phyloP scores from a whole-genome alignment of 148 eudicot species.

The Spergularia bocconei region DNA sequence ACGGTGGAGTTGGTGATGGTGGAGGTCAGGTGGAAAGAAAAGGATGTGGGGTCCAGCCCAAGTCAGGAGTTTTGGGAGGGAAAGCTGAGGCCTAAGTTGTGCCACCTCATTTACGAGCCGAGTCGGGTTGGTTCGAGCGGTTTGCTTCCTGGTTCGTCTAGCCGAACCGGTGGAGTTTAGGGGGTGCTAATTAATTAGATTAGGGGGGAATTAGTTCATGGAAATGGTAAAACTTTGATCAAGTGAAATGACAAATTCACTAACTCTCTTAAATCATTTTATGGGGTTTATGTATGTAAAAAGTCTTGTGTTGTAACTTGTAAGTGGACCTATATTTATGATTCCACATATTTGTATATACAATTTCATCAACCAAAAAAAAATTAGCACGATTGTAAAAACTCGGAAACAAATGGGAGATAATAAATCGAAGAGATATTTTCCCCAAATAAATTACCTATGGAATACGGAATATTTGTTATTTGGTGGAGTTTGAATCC shows the following conservation, averaged over 20 bases:
- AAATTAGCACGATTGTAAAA: background rate
- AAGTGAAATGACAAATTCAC: constrained; percentile 13
- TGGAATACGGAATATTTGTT: too few relatives aligned
- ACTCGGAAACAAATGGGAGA: background rate
- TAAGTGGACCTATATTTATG: background rate
- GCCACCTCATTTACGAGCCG: constrained; percentile 5
- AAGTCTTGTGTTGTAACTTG: background rate
- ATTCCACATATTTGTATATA: background rate
- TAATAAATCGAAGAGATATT: background rate
- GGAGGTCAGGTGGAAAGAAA: constrained; percentile 27
- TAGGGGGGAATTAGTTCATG: background rate
- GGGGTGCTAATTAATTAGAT: background rate
- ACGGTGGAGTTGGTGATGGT: constrained; percentile 29
- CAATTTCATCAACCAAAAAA: background rate
- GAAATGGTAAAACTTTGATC: background rate
- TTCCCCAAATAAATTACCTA: background rate
- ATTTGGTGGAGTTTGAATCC: background rate
- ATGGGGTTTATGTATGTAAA: background rate
- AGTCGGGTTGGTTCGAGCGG: background rate
- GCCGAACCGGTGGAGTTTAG: background rate
- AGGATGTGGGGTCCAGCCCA: constrained; percentile 20
- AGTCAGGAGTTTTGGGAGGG: constrained; percentile 25
- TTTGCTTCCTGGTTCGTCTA: background rate
- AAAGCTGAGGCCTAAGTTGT: constrained; percentile 22
- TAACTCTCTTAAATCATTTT: constrained; percentile 2